Percentiles rank a stretch among this genome's conserved stretches.
phyloP scores from a whole-genome alignment of 495 filamentous ascomycete species.

The Hypomontagnella submonticulosa region DNA sequence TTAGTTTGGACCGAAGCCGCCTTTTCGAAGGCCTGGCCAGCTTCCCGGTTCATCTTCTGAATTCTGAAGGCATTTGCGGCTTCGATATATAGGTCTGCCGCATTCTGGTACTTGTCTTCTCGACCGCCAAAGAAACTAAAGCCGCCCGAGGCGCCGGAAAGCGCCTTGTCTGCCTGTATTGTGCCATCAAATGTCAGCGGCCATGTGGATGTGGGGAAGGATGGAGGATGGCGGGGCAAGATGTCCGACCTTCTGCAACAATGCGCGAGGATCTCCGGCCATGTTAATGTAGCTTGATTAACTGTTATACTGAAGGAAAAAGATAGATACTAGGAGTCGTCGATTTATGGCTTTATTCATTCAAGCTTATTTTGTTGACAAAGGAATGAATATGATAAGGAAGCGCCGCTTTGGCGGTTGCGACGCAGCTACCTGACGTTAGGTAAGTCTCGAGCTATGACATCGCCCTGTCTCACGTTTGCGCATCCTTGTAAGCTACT shows the following conservation, averaged over 20 bases:
- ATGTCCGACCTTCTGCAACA: constrained; percentile 56
- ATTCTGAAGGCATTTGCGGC: constrained; percentile 85
- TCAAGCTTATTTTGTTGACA: constrained; percentile 26
- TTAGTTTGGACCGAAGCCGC: constrained; percentile 79
- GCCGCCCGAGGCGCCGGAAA: constrained; percentile 73
- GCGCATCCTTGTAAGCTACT: constrained; percentile 4
- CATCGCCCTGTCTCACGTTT: constrained; percentile 35
- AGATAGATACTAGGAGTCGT: constrained; percentile 13
- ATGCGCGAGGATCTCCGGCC: constrained; percentile 60
- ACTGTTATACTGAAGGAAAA: constrained; percentile 11
- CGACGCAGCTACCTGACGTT: constrained; percentile 39
- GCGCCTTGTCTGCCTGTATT: constrained; percentile 80
- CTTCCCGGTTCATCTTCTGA: constrained; percentile 80
- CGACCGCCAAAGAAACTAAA: constrained; percentile 79
- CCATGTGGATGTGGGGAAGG: constrained; percentile 27
- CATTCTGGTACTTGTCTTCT: constrained; percentile 85
- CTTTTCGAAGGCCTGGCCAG: constrained; percentile 81
- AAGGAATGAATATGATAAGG: constrained; percentile 24
- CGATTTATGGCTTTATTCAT: constrained; percentile 4
- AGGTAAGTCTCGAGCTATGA: constrained; percentile 38
- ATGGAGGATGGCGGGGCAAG: constrained; percentile 39
- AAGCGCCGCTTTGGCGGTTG: constrained; percentile 25
- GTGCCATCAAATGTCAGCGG: constrained; percentile 43
- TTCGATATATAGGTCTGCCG: constrained; percentile 81
- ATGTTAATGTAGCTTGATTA: constrained; percentile 46